These are phyloP conservation scores for Diaporthe citriasiana DNA, from an alignment of 2,329 filamentous ascomycete genomes.

Conservation along the genomic window DNA sequence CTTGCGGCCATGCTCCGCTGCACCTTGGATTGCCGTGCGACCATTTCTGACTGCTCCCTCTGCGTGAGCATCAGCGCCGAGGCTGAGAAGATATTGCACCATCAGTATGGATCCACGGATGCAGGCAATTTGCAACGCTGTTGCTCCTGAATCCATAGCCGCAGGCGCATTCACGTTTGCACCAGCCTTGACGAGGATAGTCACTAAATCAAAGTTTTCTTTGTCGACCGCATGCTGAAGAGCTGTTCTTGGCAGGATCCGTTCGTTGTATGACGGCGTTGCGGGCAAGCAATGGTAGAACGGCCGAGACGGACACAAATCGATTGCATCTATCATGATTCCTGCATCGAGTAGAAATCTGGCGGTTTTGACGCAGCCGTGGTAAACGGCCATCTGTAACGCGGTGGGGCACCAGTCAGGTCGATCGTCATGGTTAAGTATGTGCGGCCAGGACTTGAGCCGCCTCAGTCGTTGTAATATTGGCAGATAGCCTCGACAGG, in stretches of 20 bases:
- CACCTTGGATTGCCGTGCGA: background rate
- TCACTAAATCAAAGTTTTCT: background rate
- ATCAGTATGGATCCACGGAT: background rate
- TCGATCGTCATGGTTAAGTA: background rate
- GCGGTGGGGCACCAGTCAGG: background rate
- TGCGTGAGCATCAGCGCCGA: background rate
- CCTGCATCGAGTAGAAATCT: background rate
- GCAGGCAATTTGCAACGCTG: background rate
- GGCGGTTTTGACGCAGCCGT: background rate
- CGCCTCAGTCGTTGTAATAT: background rate
- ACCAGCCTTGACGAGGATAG: background rate
- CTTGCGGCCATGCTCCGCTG: background rate
- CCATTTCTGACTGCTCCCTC: background rate
- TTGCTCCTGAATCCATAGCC: background rate
- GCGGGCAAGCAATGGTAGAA: background rate
- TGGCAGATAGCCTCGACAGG: background rate
- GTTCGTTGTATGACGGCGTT: background rate
- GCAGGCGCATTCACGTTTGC: background rate
- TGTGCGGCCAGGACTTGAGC: background rate
- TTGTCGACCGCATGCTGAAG: background rate
- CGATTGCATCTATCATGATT: fast-evolving
- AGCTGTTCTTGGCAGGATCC: background rate
- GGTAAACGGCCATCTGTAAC: background rate
- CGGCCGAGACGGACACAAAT: background rate
- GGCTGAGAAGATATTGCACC: background rate